These are phyloP conservation scores for Dothideomycetes sp. DNA, from an alignment of 2,329 filamentous ascomycete species.

Conservation along the genomic window DNA sequence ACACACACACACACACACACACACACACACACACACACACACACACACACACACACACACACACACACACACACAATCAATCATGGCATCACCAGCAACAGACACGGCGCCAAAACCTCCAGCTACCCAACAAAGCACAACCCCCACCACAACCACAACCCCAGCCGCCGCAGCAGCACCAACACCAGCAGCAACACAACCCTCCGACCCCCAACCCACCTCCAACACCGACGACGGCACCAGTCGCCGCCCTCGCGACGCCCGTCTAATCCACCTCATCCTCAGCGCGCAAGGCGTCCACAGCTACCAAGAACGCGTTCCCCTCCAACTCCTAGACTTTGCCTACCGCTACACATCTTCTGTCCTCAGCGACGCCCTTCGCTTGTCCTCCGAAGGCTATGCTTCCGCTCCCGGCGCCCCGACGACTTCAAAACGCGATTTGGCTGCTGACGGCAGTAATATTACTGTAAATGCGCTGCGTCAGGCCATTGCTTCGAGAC, in stretches of 20 bases:
- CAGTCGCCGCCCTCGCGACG: conserved; percentile 60
- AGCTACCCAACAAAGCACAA: conserved; percentile 6
- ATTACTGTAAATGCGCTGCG: conserved; percentile 59
- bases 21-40: no score
- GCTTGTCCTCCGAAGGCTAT: conserved; percentile 61
- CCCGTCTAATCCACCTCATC: conserved; percentile 69
- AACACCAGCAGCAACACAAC: conserved; percentile 15
- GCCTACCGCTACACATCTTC: conserved; percentile 72
- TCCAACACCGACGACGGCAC: conserved; percentile 27
- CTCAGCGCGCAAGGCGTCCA: conserved; percentile 71
- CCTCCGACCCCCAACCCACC: conserved; percentile 22
- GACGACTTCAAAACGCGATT: conserved; percentile 14
- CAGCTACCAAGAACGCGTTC: conserved; percentile 72
- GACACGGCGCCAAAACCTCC: conserved; percentile 6
- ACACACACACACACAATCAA: conserved; percentile 1
- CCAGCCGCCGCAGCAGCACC: conserved; percentile 13
- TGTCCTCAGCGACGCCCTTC: conserved; percentile 61
- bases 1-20: no score
- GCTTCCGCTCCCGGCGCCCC: conserved; percentile 25
- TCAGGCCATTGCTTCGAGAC: conserved; percentile 60
- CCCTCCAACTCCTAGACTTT: conserved; percentile 75
- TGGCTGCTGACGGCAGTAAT: conserved; percentile 37
- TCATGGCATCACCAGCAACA: conserved; percentile 11
- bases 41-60: not conserved
- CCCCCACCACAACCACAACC: conserved; percentile 15